Evolutionary conservation across 148 eudicot species (phyloP).

Genomic region (Rhododendron griersonianum): DNA sequence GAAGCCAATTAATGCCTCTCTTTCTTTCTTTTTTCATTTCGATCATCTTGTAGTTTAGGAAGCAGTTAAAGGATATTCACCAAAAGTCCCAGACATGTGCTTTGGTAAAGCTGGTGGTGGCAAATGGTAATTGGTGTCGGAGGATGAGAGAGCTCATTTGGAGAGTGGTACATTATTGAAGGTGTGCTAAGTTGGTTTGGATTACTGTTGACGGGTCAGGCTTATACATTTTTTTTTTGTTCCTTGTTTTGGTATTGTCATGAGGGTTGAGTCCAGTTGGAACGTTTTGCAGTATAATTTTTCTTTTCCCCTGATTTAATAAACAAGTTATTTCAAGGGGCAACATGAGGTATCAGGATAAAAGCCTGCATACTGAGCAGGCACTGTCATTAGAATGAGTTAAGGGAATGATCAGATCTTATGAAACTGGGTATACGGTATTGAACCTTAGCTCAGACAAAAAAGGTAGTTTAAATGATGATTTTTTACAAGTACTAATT

Average conservation of each 20-base stretch:
- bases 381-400: background rate
- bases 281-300: background rate
- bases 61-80: background rate
- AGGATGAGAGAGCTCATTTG: background rate
- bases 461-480: background rate
- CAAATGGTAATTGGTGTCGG: background rate
- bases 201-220: background rate
- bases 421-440: background rate
- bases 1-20: background rate
- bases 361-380: background rate
- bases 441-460: background rate
- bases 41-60: background rate
- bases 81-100: background rate
- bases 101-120: background rate
- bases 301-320: background rate
- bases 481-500: background rate
- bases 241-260: background rate
- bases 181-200: background rate
- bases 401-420: background rate
- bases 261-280: background rate
- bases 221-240: background rate
- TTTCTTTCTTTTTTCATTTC: background rate
- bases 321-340: background rate
- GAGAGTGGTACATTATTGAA: background rate
- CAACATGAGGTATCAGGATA: background rate